Base-by-base conservation (phyloP, 1,284 basidiomycete genomes). In the Microbotryomycetes sp. region DNA sequence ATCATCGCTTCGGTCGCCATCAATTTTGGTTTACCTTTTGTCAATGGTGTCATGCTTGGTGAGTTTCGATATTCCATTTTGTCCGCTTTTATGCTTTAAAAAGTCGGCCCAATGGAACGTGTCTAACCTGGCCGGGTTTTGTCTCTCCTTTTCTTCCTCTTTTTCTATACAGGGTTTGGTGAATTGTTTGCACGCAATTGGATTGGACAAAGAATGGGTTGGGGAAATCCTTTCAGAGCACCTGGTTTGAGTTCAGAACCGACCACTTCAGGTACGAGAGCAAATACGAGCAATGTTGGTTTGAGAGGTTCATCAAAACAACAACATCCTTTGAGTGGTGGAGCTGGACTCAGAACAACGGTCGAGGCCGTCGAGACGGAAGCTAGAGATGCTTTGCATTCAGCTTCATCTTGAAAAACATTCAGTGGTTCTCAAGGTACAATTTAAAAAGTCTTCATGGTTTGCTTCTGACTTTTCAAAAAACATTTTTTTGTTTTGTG, bases 11-110 rank as follows among this genome's bases (percentile, higher is more conserved):
- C 88, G 7, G 75, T 97, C 61, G 88, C 88, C 45, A 92, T 97
- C 78, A 97, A 98, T 76, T 77, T 98, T 62, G 77, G 92, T 2
- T 80, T 97, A 48, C 94, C 94, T 0, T 98, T 98, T 75, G 83
- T 97, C 52, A 97, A 97, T 73, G 94, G 94, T 29, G 88, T 97
- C 71, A 96, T 97, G 91, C 84, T 97, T 52, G 94, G 73, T 72
- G 45, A 51, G 69, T 62, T 16, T 36, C 22, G 25, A 5, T 2
- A 22, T 4, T 42, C 42, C 23, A 19, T 7, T 7, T 42, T 19
- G 19, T 9, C 9, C 36, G 36, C 36, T 29, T 3, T 22, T 23
- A 25, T 16, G 23, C 19, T 4, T 47, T 47, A n/a, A 22, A n/a
- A n/a, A n/a, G n/a, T n/a, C n/a, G n/a, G n/a, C n/a, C n/a, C n/a